These are phyloP conservation scores for Cladosporium sp. DNA, from an alignment of 2,329 filamentous ascomycete species.

Conservation along the genomic window DNA sequence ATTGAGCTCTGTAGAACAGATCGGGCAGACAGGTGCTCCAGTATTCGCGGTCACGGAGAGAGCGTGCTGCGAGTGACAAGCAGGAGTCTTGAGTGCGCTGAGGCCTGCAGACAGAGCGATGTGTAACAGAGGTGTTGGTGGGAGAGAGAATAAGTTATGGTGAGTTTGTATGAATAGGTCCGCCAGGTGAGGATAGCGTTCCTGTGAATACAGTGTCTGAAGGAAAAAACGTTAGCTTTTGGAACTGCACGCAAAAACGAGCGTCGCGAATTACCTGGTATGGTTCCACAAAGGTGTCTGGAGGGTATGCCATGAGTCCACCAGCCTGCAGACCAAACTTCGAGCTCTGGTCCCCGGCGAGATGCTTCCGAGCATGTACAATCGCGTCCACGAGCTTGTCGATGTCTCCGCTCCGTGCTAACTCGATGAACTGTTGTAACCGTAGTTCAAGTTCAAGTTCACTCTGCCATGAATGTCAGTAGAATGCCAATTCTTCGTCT, in stretches of 20 bases:
- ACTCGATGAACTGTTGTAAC: constrained; percentile 89
- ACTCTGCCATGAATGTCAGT: constrained; percentile 44
- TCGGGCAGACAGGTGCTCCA: constrained; percentile 74
- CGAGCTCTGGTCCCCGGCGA: constrained; percentile 62
- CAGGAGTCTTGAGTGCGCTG: constrained; percentile 90
- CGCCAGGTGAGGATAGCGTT: constrained; percentile 71
- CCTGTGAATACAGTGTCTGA: constrained; percentile 64
- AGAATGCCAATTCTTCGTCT: background rate
- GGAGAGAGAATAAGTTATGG: constrained; percentile 76
- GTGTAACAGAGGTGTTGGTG: constrained; percentile 76
- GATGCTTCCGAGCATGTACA: constrained; percentile 72
- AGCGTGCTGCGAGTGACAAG: constrained; percentile 68
- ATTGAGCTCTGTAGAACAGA: constrained; percentile 93
- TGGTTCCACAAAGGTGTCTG: constrained; percentile 52
- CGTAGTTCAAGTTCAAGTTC: constrained; percentile 89
- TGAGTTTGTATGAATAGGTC: constrained; percentile 78
- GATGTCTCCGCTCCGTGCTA: constrained; percentile 63
- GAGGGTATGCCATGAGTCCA: constrained; percentile 70
- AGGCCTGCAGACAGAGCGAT: constrained; percentile 85
- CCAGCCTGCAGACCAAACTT: constrained; percentile 68
- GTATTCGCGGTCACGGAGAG: constrained; percentile 56
- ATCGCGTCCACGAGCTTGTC: constrained; percentile 69
- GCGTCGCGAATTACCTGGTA: constrained; percentile 49
- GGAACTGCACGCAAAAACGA: background rate
- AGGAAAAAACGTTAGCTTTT: background rate